These are phyloP conservation scores for Epichloe glyceriae DNA, from an alignment of 2,329 filamentous ascomycete genomes.

Conservation along the genomic window DNA sequence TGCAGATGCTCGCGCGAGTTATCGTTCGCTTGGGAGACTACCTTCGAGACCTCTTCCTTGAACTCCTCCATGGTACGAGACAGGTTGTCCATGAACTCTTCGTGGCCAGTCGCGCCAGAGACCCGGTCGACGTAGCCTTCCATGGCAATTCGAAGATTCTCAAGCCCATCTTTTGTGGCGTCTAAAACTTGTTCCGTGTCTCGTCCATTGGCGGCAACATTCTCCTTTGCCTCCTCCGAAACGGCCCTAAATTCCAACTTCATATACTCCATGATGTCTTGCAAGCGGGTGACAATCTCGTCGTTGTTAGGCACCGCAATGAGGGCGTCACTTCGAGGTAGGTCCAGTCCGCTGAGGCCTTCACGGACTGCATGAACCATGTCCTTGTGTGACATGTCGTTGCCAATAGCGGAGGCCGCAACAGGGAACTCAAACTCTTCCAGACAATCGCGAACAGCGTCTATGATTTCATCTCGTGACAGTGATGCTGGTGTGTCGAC, in stretches of 20 bases:
- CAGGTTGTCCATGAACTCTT: conserved; percentile 64
- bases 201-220: conserved; percentile 62
- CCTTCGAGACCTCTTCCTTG: conserved; percentile 51
- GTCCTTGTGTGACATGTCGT: conserved; percentile 45
- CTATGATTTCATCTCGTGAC: conserved; percentile 71
- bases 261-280: conserved; percentile 53
- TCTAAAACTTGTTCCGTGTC: conserved; percentile 84
- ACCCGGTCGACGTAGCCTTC: conserved; percentile 68
- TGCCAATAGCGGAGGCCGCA: conserved; percentile 39
- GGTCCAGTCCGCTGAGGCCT: conserved; percentile 39
- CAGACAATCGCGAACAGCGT: conserved; percentile 73
- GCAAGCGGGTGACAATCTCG: conserved; percentile 41
- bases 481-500: conserved; percentile 56
- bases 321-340: conserved; percentile 27
- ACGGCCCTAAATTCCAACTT: conserved; percentile 45
- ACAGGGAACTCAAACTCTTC: conserved; percentile 71
- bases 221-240: conserved; percentile 58
- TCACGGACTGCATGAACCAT: conserved; percentile 52
- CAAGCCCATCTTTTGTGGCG: conserved; percentile 76
- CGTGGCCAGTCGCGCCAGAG: conserved; percentile 55
- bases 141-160: conserved; percentile 66
- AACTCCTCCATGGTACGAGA: conserved; percentile 52
- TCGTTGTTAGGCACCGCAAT: conserved; percentile 31
- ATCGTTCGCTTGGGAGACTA: conserved; percentile 37
- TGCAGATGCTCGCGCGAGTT: conserved; percentile 53